Evolutionary conservation across 2,329 filamentous ascomycete species (phyloP), one percentile per base, ranked within the genome.

Genomic region (Cytospora chrysosperma): DNA sequence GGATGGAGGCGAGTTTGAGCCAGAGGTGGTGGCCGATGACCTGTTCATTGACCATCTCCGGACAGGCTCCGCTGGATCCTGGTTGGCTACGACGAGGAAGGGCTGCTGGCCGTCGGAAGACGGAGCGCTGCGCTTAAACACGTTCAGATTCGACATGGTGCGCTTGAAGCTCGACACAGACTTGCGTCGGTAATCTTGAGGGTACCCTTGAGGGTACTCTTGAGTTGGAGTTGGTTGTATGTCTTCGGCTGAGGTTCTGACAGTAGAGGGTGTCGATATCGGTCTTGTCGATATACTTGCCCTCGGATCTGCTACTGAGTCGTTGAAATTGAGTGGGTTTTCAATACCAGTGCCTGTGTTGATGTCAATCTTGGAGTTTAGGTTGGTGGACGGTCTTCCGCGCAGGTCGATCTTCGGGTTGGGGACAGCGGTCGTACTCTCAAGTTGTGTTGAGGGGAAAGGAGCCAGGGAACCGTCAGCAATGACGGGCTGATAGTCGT

Each of bases 1-100:
- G 24, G 82, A 84, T 2, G 82, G 81, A 6, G 82, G 81, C 9
- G 81, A 79, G 66, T 78, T 81, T 21, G 80, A 81, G 57, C 79
- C 79, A 27, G 64, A 61, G 24, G 77, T 81, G 15, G 78, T 80
- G 49, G 74, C 75, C 21, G 78, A 76, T 53, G 80, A 79, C 57
- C 77, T 77, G 67, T 78, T 75, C 73, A 80, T 75, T 3, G 81
- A 82, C 73, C 79, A 80, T 52, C 79, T 77, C 27, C 77, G 77
- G n/a, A 69, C 72, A 27, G 74, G 74, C 13, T 70, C 58, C 9
- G 43, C 17, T 8, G 40, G 50, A 21, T 56, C 57, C 4, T 59
- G 52, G 15, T 50, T 53, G 32, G 61, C 56, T 15, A 58, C 57
- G 21, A 66, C 64, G 5, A 64, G 67, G 47, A 70, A 53, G 24